Conservation (phyloP, 106 monocot species). For the Dendrobium officinale region DNA sequence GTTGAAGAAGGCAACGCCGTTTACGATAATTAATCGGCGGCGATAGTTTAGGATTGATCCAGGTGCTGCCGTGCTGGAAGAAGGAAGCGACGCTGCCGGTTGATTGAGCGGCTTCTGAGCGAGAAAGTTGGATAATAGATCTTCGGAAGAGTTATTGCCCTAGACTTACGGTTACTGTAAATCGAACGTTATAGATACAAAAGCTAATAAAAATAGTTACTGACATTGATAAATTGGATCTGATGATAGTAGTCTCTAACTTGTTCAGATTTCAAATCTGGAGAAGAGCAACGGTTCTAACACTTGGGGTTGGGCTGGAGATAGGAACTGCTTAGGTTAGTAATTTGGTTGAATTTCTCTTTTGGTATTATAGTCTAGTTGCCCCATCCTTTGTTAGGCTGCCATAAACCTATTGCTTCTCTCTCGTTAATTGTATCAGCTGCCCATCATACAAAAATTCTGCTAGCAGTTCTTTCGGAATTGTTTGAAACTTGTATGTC, state of each 20-base stretch:
- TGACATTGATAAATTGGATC: background rate
- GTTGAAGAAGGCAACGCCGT: background rate
- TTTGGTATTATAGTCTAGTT: background rate
- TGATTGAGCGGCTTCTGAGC: background rate
- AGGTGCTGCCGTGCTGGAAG: background rate
- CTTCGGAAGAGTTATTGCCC: background rate
- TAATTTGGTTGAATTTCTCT: background rate
- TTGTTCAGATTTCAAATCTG: background rate
- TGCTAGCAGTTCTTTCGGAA: background rate
- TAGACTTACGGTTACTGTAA: background rate
- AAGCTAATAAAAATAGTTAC: background rate
- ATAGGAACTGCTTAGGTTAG: background rate
- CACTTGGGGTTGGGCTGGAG: background rate
- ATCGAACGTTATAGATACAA: background rate
- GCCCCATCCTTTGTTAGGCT: background rate
- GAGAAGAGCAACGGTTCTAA: background rate
- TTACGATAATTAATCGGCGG: background rate
- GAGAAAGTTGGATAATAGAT: background rate
- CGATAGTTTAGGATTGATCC: background rate
- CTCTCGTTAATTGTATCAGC: background rate
- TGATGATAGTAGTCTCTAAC: background rate
- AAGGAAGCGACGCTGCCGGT: background rate
- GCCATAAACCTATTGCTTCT: background rate
- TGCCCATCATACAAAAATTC: background rate
- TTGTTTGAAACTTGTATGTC: no score